A percentile compares a stretch with the other conserved stretches of the same genome.
These are phyloP conservation scores for Saccharomyces hybrid DNA, from an alignment of 1,139 yeast species.

Conservation along the genomic window DNA sequence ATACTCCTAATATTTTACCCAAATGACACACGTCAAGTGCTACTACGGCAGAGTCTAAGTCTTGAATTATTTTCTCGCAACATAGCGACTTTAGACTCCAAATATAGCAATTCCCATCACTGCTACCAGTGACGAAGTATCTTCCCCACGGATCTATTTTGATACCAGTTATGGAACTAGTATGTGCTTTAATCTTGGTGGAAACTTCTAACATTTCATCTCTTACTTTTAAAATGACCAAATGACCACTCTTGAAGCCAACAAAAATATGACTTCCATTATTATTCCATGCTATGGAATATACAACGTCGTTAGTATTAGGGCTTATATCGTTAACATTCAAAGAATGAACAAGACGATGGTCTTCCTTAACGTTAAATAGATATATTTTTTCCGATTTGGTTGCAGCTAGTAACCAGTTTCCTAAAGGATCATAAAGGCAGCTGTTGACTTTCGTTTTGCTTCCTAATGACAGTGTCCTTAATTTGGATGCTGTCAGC, in stretches of 20 bases:
- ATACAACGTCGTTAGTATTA: conserved; percentile 10
- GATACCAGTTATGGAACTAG: conserved; percentile 45
- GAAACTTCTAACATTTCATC: conserved; percentile 14
- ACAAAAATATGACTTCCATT: conserved; percentile 27
- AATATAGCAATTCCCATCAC: conserved; percentile 59
- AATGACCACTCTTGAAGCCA: conserved; percentile 33
- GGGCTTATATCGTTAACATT: conserved; percentile 8
- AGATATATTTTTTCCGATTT: conserved; percentile 27
- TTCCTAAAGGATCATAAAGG: conserved; percentile 43
- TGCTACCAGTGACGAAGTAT: conserved; percentile 52
- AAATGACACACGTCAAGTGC: conserved; percentile 40
- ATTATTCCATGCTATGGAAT: conserved; percentile 30
- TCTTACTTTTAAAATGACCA: neutral
- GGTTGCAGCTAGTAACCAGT: conserved; percentile 43
- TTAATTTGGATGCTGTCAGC: conserved; percentile 26
- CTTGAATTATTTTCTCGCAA: conserved; percentile 38
- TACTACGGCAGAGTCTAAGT: conserved; percentile 44
- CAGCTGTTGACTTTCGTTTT: conserved; percentile 36
- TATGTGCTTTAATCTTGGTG: conserved; percentile 40
- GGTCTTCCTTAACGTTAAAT: conserved; percentile 19
- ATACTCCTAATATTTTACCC: conserved; percentile 40
- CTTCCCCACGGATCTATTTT: conserved; percentile 53
- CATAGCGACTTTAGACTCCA: conserved; percentile 48
- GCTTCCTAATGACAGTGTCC: conserved; percentile 30
- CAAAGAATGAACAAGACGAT: conserved; percentile 13